Evolutionary conservation across 164 flowering plant genomes (phyloP), one percentile per base, ranked within the genome.

Genomic region (Magnolia officinalis): DNA sequence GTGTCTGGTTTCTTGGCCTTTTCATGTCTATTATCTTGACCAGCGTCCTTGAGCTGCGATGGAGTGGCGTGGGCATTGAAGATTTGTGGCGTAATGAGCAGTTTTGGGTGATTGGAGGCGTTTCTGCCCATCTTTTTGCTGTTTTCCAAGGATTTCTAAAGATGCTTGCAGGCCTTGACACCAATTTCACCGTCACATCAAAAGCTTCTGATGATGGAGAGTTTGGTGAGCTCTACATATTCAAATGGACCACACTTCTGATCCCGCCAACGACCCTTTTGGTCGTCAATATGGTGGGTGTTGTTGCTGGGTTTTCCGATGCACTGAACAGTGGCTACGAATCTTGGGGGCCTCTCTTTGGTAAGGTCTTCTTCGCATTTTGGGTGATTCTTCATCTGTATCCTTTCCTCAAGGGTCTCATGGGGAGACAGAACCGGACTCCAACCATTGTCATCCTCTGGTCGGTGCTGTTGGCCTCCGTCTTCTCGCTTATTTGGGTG

Each of bases 51-150:
- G 99, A 96, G 85, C 87, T 94, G 21, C 86, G 97, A 16, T 96
- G 99, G 99, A 96, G 99, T 76, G 95, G 97, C 2, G 96, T 96
- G 0, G 83, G 94, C 83, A 91, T 96, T 23, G 98, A 96, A 77
- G 99, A 91, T 71, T 79, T 80, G 83, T 93, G 99, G 98, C 85
- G 99, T 9, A 96, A 96, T 75, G 99, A 96, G 84, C 99, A 94
- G 78, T 96, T 96, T 72, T 96, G 99, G 99, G 99, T 96, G 50
- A 96, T 95, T 26, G 99, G 99, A 71, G 97, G 99, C 3, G 99
- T 95, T 37, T 95, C 99, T 23, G 99, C 99, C 9, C 99, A 96
- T 81, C 93, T 96, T 63, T 96, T 96, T 80, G 99, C 98, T 0
- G 97, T 95, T 59, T 95, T 95, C 89, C 98, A 95, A 82, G 98